These are phyloP conservation scores for Eragrostis tef DNA, from an alignment of 202 grass and related monocot species.

Conservation along the genomic window DNA sequence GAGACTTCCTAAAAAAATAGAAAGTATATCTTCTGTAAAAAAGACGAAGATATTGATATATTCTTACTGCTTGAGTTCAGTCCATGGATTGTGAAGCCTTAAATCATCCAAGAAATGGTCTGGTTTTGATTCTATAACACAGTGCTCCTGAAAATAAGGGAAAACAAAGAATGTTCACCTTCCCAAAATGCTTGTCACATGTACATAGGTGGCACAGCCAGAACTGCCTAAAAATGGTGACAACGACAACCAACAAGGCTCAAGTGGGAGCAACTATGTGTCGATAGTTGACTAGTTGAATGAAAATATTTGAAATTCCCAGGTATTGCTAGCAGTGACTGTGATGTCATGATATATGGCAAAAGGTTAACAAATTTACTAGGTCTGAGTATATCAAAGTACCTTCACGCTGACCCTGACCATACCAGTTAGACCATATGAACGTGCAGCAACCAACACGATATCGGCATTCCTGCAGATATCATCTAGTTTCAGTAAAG, in stretches of 20 bases:
- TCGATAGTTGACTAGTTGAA: neutral
- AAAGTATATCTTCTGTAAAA: too few relatives aligned
- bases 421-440: conserved; percentile 91
- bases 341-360: neutral
- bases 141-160: conserved; percentile 58
- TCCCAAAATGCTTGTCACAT: conserved; percentile 19
- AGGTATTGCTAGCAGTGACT: neutral
- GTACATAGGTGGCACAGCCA: neutral
- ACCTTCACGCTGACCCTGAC: conserved; percentile 89
- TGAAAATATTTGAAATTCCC: neutral
- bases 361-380: neutral
- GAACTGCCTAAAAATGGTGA: neutral
- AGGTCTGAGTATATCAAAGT: conserved; percentile 29
- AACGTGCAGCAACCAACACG: conserved; percentile 78
- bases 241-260: neutral
- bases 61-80: conserved; percentile 93
- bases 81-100: conserved; percentile 86
- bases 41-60: conserved; percentile 29
- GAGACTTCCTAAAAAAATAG: neutral
- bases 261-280: neutral
- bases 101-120: conserved; percentile 98
- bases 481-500: conserved; percentile 80
- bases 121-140: conserved; percentile 89
- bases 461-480: conserved; percentile 81
- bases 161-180: conserved; percentile 1